Evolutionary conservation across 2,329 filamentous ascomycete genomes (phyloP).

Genomic region (Fusarium sterilihyphosum): DNA sequence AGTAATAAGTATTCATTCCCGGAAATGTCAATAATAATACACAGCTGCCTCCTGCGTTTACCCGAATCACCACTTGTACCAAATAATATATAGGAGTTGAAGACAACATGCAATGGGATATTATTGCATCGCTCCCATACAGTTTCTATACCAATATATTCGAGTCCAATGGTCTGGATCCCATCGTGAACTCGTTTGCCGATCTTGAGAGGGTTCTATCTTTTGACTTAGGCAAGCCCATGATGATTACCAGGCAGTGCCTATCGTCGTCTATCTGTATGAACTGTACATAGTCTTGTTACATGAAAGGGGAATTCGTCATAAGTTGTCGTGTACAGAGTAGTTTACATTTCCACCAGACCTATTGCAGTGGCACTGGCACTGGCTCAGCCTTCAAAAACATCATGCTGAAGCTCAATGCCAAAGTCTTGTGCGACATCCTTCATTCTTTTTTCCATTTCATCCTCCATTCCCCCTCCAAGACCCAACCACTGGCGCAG

Average conservation of each 20-base stretch:
- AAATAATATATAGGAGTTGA: neutral
- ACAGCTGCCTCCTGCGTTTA: neutral
- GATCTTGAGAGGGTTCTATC: constrained; percentile 4
- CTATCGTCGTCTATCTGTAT: constrained; percentile 26
- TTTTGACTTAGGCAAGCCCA: neutral
- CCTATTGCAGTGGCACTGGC: neutral
- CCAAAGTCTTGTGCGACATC: constrained; percentile 91
- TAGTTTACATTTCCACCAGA: neutral
- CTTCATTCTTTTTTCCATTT: constrained; percentile 88
- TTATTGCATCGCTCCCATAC: neutral
- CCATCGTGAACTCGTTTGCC: neutral
- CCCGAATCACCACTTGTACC: too few relatives aligned
- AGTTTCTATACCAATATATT: neutral
- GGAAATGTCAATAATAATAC: neutral
- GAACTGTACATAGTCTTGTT: constrained; percentile 13
- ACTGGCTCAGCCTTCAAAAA: constrained; percentile 79
- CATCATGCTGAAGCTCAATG: constrained; percentile 85
- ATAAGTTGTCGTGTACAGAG: constrained; percentile 14
- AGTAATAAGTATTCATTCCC: neutral
- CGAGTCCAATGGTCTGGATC: neutral
- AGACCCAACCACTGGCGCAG: constrained; percentile 79
- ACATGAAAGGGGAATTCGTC: constrained; percentile 3
- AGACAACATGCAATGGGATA: neutral
- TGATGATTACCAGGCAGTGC: neutral
- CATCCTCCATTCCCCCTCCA: constrained; percentile 91